Conservation (phyloP, 192 early-diverging fungal species). For the Coemansia sp. region DNA sequence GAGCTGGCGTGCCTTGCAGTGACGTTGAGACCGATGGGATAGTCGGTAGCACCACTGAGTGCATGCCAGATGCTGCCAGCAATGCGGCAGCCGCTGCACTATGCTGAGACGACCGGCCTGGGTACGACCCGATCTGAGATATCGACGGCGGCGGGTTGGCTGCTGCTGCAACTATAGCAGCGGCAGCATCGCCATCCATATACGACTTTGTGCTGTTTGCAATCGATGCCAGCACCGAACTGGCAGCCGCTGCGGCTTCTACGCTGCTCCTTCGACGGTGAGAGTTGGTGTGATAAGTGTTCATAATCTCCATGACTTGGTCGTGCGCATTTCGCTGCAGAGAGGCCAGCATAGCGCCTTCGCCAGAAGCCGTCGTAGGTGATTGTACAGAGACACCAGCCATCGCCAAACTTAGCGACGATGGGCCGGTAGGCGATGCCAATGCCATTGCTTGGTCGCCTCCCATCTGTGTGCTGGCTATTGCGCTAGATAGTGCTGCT, state of each 20-base stretch:
- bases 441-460: conserved; percentile 8
- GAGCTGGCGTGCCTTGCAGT: conserved; percentile 46
- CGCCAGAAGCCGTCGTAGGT: conserved; percentile 9
- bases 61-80: conserved; percentile 50
- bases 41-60: conserved; percentile 44
- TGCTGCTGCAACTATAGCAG: conserved; percentile 17
- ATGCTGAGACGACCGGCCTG: conserved; percentile 34
- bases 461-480: conserved; percentile 22
- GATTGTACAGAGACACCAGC: conserved; percentile 4
- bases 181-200: conserved; percentile 21
- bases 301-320: conserved; percentile 54
- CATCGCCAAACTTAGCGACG: conserved; percentile 8
- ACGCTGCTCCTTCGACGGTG: conserved; percentile 54
- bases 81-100: conserved; percentile 44
- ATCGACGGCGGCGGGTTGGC: conserved; percentile 18
- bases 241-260: conserved; percentile 54
- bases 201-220: conserved; percentile 49
- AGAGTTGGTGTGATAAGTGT: conserved; percentile 42
- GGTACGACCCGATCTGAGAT: conserved; percentile 18
- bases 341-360: conserved; percentile 23
- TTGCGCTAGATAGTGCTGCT: conserved; percentile 31
- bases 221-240: conserved; percentile 56
- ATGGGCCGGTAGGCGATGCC: conserved; percentile 11
- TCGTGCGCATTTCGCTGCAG: conserved; percentile 36
- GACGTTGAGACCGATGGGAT: conserved; percentile 47